Evolutionary conservation across 768 basidiomycete species (phyloP), one percentile per base, ranked within the genome.

Genomic region (Suillus plorans): DNA sequence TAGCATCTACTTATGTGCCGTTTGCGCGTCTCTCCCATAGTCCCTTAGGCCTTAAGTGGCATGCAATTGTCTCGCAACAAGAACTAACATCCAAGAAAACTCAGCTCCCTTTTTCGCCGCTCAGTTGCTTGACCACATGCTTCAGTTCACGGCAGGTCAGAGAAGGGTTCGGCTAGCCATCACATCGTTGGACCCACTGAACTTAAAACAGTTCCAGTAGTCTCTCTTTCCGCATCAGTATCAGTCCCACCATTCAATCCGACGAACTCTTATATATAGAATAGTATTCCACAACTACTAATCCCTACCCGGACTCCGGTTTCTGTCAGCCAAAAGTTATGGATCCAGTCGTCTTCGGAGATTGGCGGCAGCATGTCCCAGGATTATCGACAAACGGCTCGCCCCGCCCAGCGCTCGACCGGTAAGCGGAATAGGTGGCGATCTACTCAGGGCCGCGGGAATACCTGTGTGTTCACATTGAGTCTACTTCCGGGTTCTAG

Each of bases 301-400:
- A 31, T 31, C 31, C 31, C 36, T 10, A 37, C 36, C 36, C 36
- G 36, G 68, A 64, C 60, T 60, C 58, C 41, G 37, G 58, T 10
- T 63, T 37, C 0, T 53, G 49, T 57, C 66, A 65, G 18, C 64
- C 55, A 64, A 71, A 67, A 20, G 74, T 67, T 52, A 59, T 77
- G 77, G 63, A 31, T 31, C 31, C 80, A 77, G n/a, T 77, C 75
- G 44, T 77, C 73, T 64, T 80, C 79, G 5, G 77, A 77, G 57
- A 80, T 75, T 42, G 69, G 57, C 61, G 71, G 57, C 62, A 74
- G 44, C 44, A 50, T 37, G 16, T 75, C 66, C 69, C 14, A 64
- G 61, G 22, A 68, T 41, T 28, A 53, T 64, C n/a, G 58, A 42
- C 12, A 50, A 25, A 28, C 9, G 42, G 34, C 28, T 49, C 13